Base-by-base conservation (phyloP, 306 rosid species). In the Cucurbita pepo region DNA sequence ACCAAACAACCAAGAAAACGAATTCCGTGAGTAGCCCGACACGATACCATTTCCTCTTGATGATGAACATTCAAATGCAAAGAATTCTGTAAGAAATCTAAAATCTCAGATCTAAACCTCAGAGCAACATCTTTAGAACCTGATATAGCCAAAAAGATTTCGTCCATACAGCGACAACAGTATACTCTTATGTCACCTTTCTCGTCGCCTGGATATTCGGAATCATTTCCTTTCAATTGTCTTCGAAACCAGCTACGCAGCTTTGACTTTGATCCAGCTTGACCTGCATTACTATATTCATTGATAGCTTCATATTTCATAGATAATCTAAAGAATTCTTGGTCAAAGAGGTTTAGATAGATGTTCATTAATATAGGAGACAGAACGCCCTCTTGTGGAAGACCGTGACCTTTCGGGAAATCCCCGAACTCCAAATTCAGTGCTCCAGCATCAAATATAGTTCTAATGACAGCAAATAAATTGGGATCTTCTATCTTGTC, bases 361-460 rank as follows among this genome's bases (percentile, higher is more conserved):
- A 92, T 88, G 79, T 92, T 90, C 86, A 86, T 88, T 70, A 92
- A 77, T 81, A 92, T 90, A 56, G 96, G 89, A 10, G 96, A 92
- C 78, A 92, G 72, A 48, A 88, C 77, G 56, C 98, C 98, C 52
- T 48, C 98, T 71, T 92, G 98, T 4, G 98, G 98, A 25, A 92
- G 92, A 82, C 96, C 98, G 45, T 92, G 90, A 50, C 95, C 96
- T 78, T 92, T 92, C 0, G 90, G 86, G 72, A 85, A 92, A 96
- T 96, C 96, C 70, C 96, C 98, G 77, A 92, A 90, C 82, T 92
- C 96, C 69, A 92, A 74, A 78, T 92, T 92, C 43, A 92, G 81
- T 22, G 87, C 96, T 62, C 74, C 78, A 16, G 96, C 92, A 25
- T 88, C 85, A 81, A 85, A 88, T 91, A 88, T 88, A 65, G 71